phyloP scores from a whole-genome alignment of 2,329 filamentous ascomycete species.

The Stagonosporopsis tanaceti region DNA sequence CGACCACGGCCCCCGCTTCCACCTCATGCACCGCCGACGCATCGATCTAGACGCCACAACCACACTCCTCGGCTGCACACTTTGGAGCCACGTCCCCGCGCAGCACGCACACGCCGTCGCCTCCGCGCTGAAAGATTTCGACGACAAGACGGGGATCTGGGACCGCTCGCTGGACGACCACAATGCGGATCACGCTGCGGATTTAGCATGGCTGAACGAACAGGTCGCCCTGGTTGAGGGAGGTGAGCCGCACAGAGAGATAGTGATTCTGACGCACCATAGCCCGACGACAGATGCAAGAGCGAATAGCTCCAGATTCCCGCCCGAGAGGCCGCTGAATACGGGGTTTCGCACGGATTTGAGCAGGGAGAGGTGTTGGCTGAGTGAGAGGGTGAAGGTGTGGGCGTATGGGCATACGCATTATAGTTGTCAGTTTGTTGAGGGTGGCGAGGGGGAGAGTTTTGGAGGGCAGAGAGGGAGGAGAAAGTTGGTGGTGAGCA shows the following conservation, averaged over 20 bases:
- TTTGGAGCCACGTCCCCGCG: slow-evolving; percentile 13
- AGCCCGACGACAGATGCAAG: slow-evolving; percentile 1
- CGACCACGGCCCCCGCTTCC: slow-evolving; percentile 6
- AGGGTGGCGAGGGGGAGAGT: background rate
- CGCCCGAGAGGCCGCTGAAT: slow-evolving; percentile 7
- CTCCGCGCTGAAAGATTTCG: slow-evolving; percentile 1
- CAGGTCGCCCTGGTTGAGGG: background rate
- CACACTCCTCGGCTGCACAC: slow-evolving; percentile 20
- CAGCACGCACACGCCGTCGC: slow-evolving; percentile 6
- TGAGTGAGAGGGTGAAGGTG: slow-evolving; percentile 3
- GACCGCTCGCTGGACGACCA: slow-evolving; percentile 9
- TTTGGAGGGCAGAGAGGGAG: background rate
- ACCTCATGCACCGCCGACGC: slow-evolving; percentile 9
- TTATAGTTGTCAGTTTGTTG: slow-evolving; percentile 13
- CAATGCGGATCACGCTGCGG: slow-evolving; percentile 6
- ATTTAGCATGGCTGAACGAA: slow-evolving; percentile 9
- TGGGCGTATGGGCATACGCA: slow-evolving; percentile 14
- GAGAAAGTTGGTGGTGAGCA: slow-evolving; percentile 17
- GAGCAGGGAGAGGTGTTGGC: slow-evolving; percentile 11
- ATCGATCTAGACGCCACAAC: slow-evolving; percentile 3
- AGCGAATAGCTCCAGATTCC: slow-evolving; percentile 6
- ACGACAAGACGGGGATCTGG: background rate
- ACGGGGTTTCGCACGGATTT: slow-evolving; percentile 10
- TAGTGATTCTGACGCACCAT: slow-evolving; percentile 11
- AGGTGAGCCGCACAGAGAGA: background rate